These are phyloP conservation scores for Termitomyces sp. DNA, from an alignment of 1,284 basidiomycete genomes.

Conservation along the genomic window DNA sequence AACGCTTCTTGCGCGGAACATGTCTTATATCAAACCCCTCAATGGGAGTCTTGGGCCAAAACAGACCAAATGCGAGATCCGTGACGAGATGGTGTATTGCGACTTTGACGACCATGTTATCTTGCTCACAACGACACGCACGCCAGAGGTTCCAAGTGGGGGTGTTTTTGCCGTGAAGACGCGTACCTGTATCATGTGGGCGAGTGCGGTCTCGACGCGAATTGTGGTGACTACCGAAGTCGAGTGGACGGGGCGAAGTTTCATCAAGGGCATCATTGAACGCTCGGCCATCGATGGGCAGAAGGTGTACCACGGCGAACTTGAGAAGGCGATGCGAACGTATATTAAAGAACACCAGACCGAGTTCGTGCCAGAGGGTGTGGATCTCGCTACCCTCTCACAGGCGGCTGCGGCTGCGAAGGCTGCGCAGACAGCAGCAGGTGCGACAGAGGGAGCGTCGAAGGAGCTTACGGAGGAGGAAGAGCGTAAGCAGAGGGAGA, in stretches of 20 bases:
- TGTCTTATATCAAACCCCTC: slow-evolving; percentile 96
- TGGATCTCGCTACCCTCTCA: slow-evolving; percentile 46
- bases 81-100: slow-evolving; percentile 77
- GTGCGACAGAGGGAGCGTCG: background rate
- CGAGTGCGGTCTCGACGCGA: slow-evolving; percentile 68
- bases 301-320: slow-evolving; percentile 80
- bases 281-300: slow-evolving; percentile 93
- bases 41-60: slow-evolving; percentile 87
- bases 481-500: slow-evolving; percentile 50
- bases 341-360: slow-evolving; percentile 87
- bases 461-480: slow-evolving; percentile 19
- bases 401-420: slow-evolving; percentile 11
- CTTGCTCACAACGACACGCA: slow-evolving; percentile 86
- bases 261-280: slow-evolving; percentile 96
- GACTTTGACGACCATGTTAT: slow-evolving; percentile 85
- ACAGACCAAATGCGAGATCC: slow-evolving; percentile 92
- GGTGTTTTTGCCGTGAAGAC: slow-evolving; percentile 93
- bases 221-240: slow-evolving; percentile 89
- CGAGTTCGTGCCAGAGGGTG: slow-evolving; percentile 86
- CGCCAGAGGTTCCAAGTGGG: slow-evolving; percentile 93
- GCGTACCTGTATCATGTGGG: slow-evolving; percentile 93
- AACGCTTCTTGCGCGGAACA: slow-evolving; percentile 74
- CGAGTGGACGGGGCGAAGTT: slow-evolving; percentile 95
- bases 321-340: slow-evolving; percentile 79
- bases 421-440: background rate